Percentiles rank a stretch among this genome's conserved stretches.
phyloP scores from a whole-genome alignment of 1,139 yeast species.

The Scheffersomyces cryptocercus region DNA sequence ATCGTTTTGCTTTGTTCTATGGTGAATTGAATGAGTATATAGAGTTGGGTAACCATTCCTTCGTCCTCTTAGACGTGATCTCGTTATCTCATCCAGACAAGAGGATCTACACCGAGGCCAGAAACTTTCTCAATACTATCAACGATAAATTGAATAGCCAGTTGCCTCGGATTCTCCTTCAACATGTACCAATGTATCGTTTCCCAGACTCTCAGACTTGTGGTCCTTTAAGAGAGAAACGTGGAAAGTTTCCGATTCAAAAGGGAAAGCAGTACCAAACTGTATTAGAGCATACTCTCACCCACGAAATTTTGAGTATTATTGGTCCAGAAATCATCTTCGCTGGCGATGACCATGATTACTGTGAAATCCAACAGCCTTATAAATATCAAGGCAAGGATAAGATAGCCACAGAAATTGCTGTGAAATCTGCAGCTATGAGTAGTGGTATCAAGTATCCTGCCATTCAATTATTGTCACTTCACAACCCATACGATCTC shows the following conservation, averaged over 20 bases:
- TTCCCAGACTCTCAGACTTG: slow-evolving; percentile 54
- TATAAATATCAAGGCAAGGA: slow-evolving; percentile 35
- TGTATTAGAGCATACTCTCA: slow-evolving; percentile 57
- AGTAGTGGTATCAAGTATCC: slow-evolving; percentile 86
- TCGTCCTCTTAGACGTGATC: slow-evolving; percentile 79
- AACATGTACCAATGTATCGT: slow-evolving; percentile 80
- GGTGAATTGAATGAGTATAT: slow-evolving; percentile 65
- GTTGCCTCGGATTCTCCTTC: slow-evolving; percentile 66
- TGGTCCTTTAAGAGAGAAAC: slow-evolving; percentile 64
- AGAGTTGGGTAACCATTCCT: slow-evolving; percentile 70
- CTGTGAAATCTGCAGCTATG: slow-evolving; percentile 90
- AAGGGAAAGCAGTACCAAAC: slow-evolving; percentile 82
- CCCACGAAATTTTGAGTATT: slow-evolving; percentile 54
- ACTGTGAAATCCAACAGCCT: slow-evolving; percentile 74
- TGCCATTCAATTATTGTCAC: slow-evolving; percentile 79
- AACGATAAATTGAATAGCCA: slow-evolving; percentile 23
- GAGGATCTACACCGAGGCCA: slow-evolving; percentile 22
- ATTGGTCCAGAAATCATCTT: slow-evolving; percentile 69
- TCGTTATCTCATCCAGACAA: slow-evolving; percentile 57
- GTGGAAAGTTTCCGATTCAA: slow-evolving; percentile 60
- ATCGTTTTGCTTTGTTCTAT: slow-evolving; percentile 69
- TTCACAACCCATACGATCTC: slow-evolving; percentile 49
- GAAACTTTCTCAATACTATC: slow-evolving; percentile 26
- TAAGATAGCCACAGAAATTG: slow-evolving; percentile 63
- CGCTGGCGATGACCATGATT: slow-evolving; percentile 97